Percentiles rank a stretch among this genome's conserved stretches.
These are phyloP conservation scores for Gentiana straminea DNA, from an alignment of 257 asterid genomes.

Conservation along the genomic window DNA sequence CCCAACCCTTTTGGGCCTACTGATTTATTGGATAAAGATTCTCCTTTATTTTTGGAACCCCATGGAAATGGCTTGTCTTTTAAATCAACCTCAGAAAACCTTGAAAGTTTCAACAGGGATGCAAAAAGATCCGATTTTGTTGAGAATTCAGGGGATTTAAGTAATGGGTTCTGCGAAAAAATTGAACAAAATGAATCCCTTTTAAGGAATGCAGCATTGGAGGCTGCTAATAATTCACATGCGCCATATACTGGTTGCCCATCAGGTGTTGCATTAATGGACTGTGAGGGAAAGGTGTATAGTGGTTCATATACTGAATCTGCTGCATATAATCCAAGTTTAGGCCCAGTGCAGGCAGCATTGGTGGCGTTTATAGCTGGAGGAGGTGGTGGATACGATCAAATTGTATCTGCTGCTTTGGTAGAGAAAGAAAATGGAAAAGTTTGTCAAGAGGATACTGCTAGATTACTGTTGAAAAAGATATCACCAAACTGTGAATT, in stretches of 20 bases:
- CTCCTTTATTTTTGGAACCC: slow-evolving; percentile 58
- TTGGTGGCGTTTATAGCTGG: slow-evolving; percentile 57
- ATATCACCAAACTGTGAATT: slow-evolving; percentile 59
- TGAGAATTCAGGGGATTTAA: slow-evolving; percentile 3
- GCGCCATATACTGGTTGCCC: slow-evolving; percentile 83
- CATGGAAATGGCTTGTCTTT: slow-evolving; percentile 32
- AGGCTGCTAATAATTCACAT: slow-evolving; percentile 74
- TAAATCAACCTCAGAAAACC: neutral
- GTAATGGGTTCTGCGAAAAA: slow-evolving; percentile 25
- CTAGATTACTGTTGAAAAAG: slow-evolving; percentile 47
- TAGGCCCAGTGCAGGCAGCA: slow-evolving; percentile 85
- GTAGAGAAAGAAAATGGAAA: slow-evolving; percentile 59
- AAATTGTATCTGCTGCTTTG: slow-evolving; percentile 70
- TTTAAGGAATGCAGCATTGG: slow-evolving; percentile 39
- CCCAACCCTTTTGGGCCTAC: slow-evolving; percentile 77
- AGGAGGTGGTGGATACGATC: slow-evolving; percentile 65
- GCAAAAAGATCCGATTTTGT: slow-evolving; percentile 10
- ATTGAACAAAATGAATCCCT: slow-evolving; percentile 11
- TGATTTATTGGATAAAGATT: slow-evolving; percentile 52
- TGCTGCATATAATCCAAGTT: slow-evolving; percentile 84
- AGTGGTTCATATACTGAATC: slow-evolving; percentile 72
- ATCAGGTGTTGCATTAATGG: slow-evolving; percentile 83
- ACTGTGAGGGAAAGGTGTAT: slow-evolving; percentile 58
- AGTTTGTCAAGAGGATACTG: slow-evolving; percentile 61
- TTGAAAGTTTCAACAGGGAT: slow-evolving; percentile 23